Evolutionary conservation across 176 grass and related monocot genomes (phyloP).

Genomic region (Paspalum notatum): DNA sequence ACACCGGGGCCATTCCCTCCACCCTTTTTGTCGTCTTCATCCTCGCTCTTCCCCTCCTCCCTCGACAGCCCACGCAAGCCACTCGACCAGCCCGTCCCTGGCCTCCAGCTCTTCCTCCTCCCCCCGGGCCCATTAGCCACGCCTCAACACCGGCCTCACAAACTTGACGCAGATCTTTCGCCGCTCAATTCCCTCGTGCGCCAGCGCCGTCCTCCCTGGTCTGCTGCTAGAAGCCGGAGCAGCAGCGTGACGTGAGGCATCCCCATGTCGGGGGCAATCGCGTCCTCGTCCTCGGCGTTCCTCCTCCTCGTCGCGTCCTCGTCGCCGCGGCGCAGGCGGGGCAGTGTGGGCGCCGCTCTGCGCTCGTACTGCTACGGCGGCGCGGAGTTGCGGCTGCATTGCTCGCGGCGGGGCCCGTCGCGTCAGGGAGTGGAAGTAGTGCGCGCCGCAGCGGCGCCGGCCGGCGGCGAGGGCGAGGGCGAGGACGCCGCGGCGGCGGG

Average conservation of each 20-base stretch:
- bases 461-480: slow-evolving; percentile 1
- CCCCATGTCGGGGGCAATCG: slow-evolving; percentile 36
- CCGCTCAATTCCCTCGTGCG: slow-evolving; percentile 38
- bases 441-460: slow-evolving; percentile 26
- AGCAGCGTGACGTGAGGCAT: neutral
- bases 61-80: slow-evolving; percentile 14
- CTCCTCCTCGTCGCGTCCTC: slow-evolving; percentile 34
- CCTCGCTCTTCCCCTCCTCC: neutral
- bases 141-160: slow-evolving; percentile 29
- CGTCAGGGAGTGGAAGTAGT: neutral
- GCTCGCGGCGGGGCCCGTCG: slow-evolving; percentile 3
- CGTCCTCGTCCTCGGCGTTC: slow-evolving; percentile 41
- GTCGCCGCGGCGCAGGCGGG: slow-evolving; percentile 25
- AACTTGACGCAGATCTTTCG: slow-evolving; percentile 23
- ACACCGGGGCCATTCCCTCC: neutral
- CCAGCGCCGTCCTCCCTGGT: slow-evolving; percentile 21
- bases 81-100: slow-evolving; percentile 20
- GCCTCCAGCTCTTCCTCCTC: slow-evolving; percentile 32
- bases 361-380: slow-evolving; percentile 15
- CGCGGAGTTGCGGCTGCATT: slow-evolving; percentile 34
- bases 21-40: neutral
- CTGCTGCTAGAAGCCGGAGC: neutral
- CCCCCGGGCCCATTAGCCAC: neutral
- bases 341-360: slow-evolving; percentile 21
- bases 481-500: slow-evolving; percentile 4